Evolutionary conservation across 768 basidiomycete species (phyloP), one percentile per base, ranked within the genome.

Genomic region (Russula dissimulans): DNA sequence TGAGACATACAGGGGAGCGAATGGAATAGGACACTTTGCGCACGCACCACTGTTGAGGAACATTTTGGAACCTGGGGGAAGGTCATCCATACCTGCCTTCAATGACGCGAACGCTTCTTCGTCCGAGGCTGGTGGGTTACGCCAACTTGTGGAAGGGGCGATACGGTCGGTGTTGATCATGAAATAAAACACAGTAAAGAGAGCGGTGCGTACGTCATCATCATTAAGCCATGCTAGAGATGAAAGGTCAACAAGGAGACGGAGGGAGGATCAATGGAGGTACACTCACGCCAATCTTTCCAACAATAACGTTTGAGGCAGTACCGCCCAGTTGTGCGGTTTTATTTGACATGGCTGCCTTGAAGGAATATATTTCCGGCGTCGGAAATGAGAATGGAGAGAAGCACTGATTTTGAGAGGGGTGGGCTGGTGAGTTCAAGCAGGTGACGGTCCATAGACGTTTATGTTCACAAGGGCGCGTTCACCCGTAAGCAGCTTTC

Each of bases 91-190:
- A 1, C 76, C 78, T 9, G 77, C 77, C 68, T 81, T 82, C 71
- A 88, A 83, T 2, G 82, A 73, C 34, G 78, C 80, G 63, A 88
- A 86, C 14, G 80, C 80, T 46, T 81, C 76, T 60, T 83, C 83
- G 58, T 87, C 84, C 1, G 81, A 71, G 38, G 76, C 68, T 15
- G 75, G 73, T n/a, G 67, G 65, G 49, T 60, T 42, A 17, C 64
- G 62, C 58, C 62, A 65, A 29, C 62, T 26, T 60, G 10, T 31
- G 17, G 31, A 48, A n/a, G 44, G 34, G 31, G 18, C 14, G 22
- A 26, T 26, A 26, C 22, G 22, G 14, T 54, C 17, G 26, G 29
- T 12, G 9, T 10, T 14, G 41, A 26, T 31, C 22, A 14, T 47
- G 9, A 22, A 12, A 12, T 4, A 22, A 15, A 15, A 43, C 22